These are phyloP conservation scores for Nemania diffusa DNA, from an alignment of 2,329 filamentous ascomycete genomes.

Conservation along the genomic window DNA sequence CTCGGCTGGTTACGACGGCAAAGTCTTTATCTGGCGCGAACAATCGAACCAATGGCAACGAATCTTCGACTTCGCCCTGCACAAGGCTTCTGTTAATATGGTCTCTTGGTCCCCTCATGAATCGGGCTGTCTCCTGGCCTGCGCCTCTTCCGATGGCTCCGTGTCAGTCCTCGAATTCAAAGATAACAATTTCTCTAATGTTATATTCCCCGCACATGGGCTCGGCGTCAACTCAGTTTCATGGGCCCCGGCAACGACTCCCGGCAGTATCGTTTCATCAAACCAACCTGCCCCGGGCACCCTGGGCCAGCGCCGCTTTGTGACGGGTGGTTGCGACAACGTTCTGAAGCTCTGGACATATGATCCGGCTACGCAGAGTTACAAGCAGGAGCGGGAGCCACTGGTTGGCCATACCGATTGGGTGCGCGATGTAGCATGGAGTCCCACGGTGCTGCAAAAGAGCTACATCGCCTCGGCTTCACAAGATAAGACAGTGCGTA, in stretches of 20 bases:
- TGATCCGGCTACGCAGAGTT: conserved; percentile 69
- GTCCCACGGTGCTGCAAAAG: conserved; percentile 92
- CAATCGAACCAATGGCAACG: conserved; percentile 79
- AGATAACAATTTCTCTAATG: conserved; percentile 91
- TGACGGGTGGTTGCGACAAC: conserved; percentile 95
- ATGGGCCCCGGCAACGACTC: conserved; percentile 88
- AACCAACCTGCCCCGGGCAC: conserved; percentile 65
- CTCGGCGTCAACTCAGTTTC: conserved; percentile 95
- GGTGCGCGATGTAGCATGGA: conserved; percentile 98
- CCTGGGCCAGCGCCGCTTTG: conserved; percentile 80
- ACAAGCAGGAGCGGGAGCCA: conserved; percentile 70
- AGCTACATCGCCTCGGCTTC: conserved; percentile 95
- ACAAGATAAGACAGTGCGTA: conserved; percentile 96
- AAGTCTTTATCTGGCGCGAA: conserved; percentile 98
- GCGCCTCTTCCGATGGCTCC: conserved; percentile 91
- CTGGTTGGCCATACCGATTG: conserved; percentile 90
- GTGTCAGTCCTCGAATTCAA: conserved; percentile 97
- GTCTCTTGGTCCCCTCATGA: conserved; percentile 98
- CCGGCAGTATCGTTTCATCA: conserved; percentile 85
- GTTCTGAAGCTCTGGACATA: conserved; percentile 92
- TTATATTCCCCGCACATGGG: conserved; percentile 90
- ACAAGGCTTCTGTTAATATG: conserved; percentile 97
- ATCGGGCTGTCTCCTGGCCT: conserved; percentile 91
- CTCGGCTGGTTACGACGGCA: conserved; percentile 94
- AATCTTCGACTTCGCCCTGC: conserved; percentile 91